These are phyloP conservation scores for Datura wrightii DNA, from an alignment of 257 asterid species.

Conservation along the genomic window DNA sequence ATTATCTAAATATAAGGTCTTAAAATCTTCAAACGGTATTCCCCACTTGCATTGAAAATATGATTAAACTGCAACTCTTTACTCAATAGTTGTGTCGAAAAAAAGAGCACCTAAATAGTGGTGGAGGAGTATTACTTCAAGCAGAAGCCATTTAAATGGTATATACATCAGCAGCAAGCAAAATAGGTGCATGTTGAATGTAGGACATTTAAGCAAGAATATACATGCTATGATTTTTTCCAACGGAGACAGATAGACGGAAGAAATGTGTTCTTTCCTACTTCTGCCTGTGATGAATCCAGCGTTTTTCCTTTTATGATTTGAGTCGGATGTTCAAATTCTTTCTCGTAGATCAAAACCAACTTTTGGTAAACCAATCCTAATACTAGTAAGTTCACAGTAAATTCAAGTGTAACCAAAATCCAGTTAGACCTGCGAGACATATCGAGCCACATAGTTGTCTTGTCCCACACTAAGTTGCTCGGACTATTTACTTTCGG, in stretches of 20 bases:
- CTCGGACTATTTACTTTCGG: too few relatives aligned
- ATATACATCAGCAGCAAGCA: neutral
- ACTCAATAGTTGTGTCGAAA: neutral
- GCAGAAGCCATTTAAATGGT: neutral
- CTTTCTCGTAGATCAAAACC: neutral
- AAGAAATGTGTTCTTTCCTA: neutral
- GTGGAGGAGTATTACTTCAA: neutral
- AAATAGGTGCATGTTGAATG: neutral
- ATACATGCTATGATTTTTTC: neutral
- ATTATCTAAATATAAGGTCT: neutral
- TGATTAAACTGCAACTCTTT: neutral
- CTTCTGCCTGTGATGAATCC: neutral
- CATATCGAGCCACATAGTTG: neutral
- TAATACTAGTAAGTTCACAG: neutral
- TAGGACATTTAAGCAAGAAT: constrained; percentile 15
- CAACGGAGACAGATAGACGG: neutral
- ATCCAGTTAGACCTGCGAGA: neutral
- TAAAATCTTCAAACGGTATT: neutral
- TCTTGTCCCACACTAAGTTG: neutral
- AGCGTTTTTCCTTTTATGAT: neutral
- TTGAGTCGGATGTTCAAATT: neutral
- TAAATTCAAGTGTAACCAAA: neutral
- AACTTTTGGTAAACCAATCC: constrained; percentile 1
- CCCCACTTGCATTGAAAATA: neutral
- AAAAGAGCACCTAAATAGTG: neutral